phyloP scores from a whole-genome alignment of 2,329 filamentous ascomycete genomes.

The Lomentospora prolificans region DNA sequence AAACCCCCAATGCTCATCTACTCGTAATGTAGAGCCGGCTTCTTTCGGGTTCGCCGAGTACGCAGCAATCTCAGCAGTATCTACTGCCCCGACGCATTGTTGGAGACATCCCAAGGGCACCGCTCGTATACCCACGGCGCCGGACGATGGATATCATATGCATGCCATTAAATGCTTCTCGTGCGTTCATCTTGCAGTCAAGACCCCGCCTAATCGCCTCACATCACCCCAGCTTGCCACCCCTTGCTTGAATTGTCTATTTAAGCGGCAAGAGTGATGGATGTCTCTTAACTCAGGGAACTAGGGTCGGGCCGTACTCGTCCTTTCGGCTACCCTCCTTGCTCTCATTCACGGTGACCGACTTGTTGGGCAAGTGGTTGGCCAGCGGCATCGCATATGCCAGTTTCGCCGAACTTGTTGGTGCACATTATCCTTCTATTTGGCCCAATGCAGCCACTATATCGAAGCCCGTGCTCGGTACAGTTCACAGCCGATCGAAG shows the following conservation, averaged over 20 bases:
- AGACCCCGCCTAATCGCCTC: not conserved
- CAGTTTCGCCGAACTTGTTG: too few relatives aligned
- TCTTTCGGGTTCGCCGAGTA: too few relatives aligned
- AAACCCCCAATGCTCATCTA: too few relatives aligned
- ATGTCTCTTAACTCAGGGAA: not conserved
- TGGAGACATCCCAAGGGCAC: too few relatives aligned
- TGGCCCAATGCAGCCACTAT: too few relatives aligned
- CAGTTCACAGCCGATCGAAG: too few relatives aligned
- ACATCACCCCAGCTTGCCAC: not conserved
- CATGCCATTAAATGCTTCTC: not conserved
- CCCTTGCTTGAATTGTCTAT: not conserved
- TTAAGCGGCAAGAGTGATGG: not conserved
- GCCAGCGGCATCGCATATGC: not conserved
- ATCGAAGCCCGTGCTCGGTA: too few relatives aligned
- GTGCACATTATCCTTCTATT: too few relatives aligned
- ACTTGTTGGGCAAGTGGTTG: not conserved
- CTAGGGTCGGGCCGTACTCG: not conserved
- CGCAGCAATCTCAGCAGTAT: too few relatives aligned
- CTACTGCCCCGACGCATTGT: too few relatives aligned
- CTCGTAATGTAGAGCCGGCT: too few relatives aligned
- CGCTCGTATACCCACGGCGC: too few relatives aligned
- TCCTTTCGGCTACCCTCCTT: not conserved
- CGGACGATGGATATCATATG: not conserved
- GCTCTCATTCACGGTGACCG: not conserved
- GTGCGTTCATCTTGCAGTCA: not conserved